Conservation (phyloP, 2,329 filamentous ascomycete species). For the Fusarium aywerte region DNA sequence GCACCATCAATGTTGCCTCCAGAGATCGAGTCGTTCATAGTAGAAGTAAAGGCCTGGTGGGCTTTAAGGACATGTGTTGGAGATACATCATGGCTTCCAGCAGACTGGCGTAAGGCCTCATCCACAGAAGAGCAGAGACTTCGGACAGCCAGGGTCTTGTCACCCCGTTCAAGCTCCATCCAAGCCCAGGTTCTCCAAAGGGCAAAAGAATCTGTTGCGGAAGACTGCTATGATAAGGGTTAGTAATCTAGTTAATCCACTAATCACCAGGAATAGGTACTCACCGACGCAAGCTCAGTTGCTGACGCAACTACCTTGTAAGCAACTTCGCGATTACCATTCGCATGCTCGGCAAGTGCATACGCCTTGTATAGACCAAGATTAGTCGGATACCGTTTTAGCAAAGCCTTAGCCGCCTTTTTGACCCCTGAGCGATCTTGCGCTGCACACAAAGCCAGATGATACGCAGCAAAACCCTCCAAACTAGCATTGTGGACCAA, state of each 20-base stretch:
- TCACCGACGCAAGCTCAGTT: slow-evolving; percentile 54
- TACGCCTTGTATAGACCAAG: slow-evolving; percentile 82
- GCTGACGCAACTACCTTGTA: slow-evolving; percentile 74
- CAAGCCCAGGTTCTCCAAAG: slow-evolving; percentile 74
- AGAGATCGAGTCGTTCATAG: slow-evolving; percentile 67
- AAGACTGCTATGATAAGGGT: slow-evolving; percentile 29
- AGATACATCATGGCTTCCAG: slow-evolving; percentile 36
- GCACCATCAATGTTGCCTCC: slow-evolving; percentile 61
- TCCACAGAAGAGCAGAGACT: slow-evolving; percentile 56
- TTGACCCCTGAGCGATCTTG: slow-evolving; percentile 67
- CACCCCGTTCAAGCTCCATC: slow-evolving; percentile 65
- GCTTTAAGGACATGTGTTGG: slow-evolving; percentile 62
- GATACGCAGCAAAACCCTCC: slow-evolving; percentile 69
- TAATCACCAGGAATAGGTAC: background rate
- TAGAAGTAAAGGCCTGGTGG: slow-evolving; percentile 63
- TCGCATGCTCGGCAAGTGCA: slow-evolving; percentile 74
- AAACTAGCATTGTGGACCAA: slow-evolving; percentile 60
- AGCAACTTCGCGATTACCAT: slow-evolving; percentile 67
- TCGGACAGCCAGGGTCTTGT: slow-evolving; percentile 50
- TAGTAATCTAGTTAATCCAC: slow-evolving; percentile 7
- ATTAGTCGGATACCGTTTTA: slow-evolving; percentile 75
- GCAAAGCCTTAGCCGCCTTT: slow-evolving; percentile 76
- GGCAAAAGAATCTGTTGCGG: slow-evolving; percentile 45
- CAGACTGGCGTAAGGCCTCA: slow-evolving; percentile 34
- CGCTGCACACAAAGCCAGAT: slow-evolving; percentile 72